Evolutionary conservation across 176 grass and related monocot genomes (phyloP).

Genomic region (Musa itinerans): DNA sequence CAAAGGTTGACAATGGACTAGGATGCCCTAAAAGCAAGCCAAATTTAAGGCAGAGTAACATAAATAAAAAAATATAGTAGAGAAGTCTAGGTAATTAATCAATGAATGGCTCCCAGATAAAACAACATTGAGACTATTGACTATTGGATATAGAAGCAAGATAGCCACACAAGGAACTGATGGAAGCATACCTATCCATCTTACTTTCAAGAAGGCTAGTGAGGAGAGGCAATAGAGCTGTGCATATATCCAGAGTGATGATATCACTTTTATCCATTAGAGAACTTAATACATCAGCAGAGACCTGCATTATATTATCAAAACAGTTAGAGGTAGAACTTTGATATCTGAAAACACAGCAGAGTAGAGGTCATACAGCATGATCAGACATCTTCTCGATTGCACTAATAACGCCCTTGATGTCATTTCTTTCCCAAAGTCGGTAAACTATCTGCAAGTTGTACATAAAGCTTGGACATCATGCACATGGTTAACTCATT

Average conservation of each 20-base stretch:
- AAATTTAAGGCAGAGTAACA: background rate
- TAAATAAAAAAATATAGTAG: background rate
- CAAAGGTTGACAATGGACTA: background rate
- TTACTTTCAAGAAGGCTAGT: slow-evolving; percentile 80
- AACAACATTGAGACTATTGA: background rate
- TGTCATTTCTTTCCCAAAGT: slow-evolving; percentile 84
- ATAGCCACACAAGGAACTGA: background rate
- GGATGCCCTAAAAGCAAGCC: background rate
- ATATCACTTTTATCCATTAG: slow-evolving; percentile 69
- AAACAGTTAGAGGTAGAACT: slow-evolving; percentile 15
- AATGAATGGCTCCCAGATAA: background rate
- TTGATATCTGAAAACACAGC: background rate
- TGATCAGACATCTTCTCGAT: slow-evolving; percentile 94
- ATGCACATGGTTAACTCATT: background rate
- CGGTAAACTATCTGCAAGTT: slow-evolving; percentile 67
- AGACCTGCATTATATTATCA: slow-evolving; percentile 43
- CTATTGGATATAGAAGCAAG: background rate
- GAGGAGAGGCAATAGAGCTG: slow-evolving; percentile 55
- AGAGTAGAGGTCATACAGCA: slow-evolving; percentile 42
- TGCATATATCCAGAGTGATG: slow-evolving; percentile 87
- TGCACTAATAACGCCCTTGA: slow-evolving; percentile 62
- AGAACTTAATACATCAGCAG: slow-evolving; percentile 70
- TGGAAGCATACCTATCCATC: slow-evolving; percentile 66
- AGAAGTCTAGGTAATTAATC: background rate
- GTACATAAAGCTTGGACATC: slow-evolving; percentile 10